Evolutionary conservation across 2,329 filamentous ascomycete species (phyloP).

Genomic region (Phialocephala sp.): DNA sequence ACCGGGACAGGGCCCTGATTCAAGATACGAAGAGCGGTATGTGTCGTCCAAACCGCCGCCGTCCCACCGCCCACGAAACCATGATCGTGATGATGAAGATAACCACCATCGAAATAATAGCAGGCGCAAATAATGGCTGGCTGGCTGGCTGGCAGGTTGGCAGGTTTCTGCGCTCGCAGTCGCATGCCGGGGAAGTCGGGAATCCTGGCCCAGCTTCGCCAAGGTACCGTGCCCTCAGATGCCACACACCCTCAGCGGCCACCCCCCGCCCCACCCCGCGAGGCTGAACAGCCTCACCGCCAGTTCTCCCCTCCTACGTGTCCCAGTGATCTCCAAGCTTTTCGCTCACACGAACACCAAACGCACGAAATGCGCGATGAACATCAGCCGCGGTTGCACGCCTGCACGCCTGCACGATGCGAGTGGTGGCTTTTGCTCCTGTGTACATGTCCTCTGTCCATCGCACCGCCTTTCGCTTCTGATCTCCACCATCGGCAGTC

Average conservation of each 20-base stretch:
- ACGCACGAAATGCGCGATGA: constrained; percentile 4
- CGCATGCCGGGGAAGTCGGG: neutral
- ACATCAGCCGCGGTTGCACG: neutral
- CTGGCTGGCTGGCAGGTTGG: too few relatives aligned
- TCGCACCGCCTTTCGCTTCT: neutral
- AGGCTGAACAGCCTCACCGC: constrained; percentile 15
- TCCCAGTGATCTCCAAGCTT: constrained; percentile 12
- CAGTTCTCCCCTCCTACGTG: neutral
- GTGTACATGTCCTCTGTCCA: neutral
- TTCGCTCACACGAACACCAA: neutral
- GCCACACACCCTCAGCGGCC: neutral
- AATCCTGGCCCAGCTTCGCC: neutral
- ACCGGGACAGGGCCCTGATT: neutral
- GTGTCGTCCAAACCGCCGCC: neutral
- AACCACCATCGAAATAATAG: neutral
- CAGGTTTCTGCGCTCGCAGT: neutral
- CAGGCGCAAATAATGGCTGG: constrained; percentile 6
- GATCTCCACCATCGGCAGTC: neutral
- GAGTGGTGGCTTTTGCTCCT: too few relatives aligned
- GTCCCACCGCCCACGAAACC: neutral
- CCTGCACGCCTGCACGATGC: neutral
- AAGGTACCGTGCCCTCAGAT: neutral
- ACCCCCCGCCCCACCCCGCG: neutral
- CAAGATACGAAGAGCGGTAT: constrained; percentile 7
- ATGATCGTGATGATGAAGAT: neutral